These are phyloP conservation scores for Teratosphaeria destructans DNA, from an alignment of 2,329 filamentous ascomycete species.

Conservation along the genomic window DNA sequence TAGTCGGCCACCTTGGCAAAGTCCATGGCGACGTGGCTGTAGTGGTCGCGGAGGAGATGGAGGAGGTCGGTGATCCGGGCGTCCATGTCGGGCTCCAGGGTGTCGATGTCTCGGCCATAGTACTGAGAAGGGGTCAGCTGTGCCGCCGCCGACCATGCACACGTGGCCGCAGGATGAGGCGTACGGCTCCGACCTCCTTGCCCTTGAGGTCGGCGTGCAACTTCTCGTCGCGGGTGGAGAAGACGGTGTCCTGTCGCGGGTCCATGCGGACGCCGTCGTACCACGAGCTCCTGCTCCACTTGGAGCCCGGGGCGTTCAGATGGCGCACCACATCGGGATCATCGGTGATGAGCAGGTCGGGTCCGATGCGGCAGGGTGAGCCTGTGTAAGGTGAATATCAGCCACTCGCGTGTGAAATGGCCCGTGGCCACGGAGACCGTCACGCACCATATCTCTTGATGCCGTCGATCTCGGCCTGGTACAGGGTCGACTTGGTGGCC, in stretches of 20 bases:
- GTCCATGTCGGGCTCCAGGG: conserved; percentile 42
- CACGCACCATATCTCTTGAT: conserved; percentile 18
- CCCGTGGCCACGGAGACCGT: not conserved
- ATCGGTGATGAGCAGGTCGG: conserved; percentile 40
- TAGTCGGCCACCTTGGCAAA: conserved; percentile 40
- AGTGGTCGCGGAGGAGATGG: conserved; percentile 40
- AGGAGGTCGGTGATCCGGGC: conserved; percentile 37
- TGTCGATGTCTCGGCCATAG: conserved; percentile 44
- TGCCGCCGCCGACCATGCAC: conserved; percentile 21
- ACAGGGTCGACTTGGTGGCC: conserved; percentile 10
- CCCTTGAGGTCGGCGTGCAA: conserved; percentile 37
- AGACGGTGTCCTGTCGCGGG: conserved; percentile 44
- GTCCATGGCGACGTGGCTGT: conserved; percentile 37
- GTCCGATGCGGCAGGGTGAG: conserved; percentile 36
- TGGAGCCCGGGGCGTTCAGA: conserved; percentile 30
- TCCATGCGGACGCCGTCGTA: conserved; percentile 44
- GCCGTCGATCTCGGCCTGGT: conserved; percentile 12
- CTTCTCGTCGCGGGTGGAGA: conserved; percentile 40
- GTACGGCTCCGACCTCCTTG: conserved; percentile 20
- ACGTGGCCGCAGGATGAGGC: conserved; percentile 18
- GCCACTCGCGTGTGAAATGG: not conserved
- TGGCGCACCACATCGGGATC: conserved; percentile 39
- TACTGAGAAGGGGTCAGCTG: conserved; percentile 37
- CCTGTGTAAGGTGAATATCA: conserved; percentile 16
- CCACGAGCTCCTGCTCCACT: conserved; percentile 28